Evolutionary conservation across 306 rosid species (phyloP).

Genomic region (Dryas octopetala): DNA sequence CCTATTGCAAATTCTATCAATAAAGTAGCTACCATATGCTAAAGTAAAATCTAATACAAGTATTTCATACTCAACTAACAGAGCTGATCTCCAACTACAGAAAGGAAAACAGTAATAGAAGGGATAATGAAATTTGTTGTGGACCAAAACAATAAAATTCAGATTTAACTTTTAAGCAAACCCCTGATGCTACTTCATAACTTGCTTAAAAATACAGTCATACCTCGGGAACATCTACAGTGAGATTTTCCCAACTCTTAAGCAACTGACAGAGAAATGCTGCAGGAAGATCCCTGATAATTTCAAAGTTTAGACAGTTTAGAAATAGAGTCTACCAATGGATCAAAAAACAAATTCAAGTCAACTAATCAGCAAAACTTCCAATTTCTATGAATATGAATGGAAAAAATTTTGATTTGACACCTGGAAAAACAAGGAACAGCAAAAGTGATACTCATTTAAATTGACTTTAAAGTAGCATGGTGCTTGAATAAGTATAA

Average conservation of each 20-base stretch:
- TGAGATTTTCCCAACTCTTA: slow-evolving; percentile 64
- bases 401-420: neutral
- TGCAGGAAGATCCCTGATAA: slow-evolving; percentile 74
- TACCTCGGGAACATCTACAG: slow-evolving; percentile 67
- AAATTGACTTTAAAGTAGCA: neutral
- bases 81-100: neutral
- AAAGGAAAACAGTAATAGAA: neutral
- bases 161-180: slow-evolving; percentile 27
- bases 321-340: neutral
- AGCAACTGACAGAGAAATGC: slow-evolving; percentile 57
- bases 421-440: slow-evolving; percentile 2
- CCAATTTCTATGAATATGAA: neutral
- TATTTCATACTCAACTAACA: neutral
- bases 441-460: neutral
- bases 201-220: slow-evolving; percentile 17
- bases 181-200: slow-evolving; percentile 12
- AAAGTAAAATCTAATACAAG: neutral
- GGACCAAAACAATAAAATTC: neutral
- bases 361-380: neutral
- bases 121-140: neutral
- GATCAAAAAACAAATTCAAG: neutral
- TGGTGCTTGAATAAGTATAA: neutral
- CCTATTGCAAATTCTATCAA: neutral
- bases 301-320: slow-evolving; percentile 26
- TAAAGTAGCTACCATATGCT: neutral